Evolutionary conservation across 768 basidiomycete species (phyloP), one percentile per base, ranked within the genome.

Genomic region (Trametes elegans): DNA sequence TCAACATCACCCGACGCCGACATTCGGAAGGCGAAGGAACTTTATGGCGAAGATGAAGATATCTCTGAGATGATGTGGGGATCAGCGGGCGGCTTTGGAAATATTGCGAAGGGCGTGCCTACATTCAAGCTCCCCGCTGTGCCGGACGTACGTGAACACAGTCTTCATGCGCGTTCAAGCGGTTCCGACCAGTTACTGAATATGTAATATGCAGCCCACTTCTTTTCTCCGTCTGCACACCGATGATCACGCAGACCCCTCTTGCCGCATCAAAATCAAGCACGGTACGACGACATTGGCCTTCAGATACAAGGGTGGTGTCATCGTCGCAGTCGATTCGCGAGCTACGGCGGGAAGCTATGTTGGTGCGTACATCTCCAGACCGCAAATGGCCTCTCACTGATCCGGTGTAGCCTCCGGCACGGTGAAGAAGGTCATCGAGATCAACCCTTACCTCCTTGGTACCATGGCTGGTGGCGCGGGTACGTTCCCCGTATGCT

Each of bases 391-490:
- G 18, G 45, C 27, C 3, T 34, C 11, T 40, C 11, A 24, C 13
- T 46, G 27, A 36, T 29, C 23, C 24, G 41, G 26, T 31, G 1
- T 66, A 98, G 96, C 96, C 0, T 93, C 88, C 18, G 95, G 96
- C 49, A 98, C 96, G 14, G 93, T 99, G 59, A 98, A 96, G 80
- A 99, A 98, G 78, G 95, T 99, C 60, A 98, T 99, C 64, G 97
- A 99, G 76, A 99, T 99, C 73, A 98, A 98, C 75, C 93, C 93
- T 36, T 98, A 94, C 76, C 74, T 99, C 45, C 81, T 99, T n/a
- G 97, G 97, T 58, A 99, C 97, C 1, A 98, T 99, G 96, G 97
- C 97, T 59, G 97, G 97, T 73, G 96, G 96, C 72, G 97, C 97
- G 64, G 96, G 94, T 86, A 67, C 61, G 80, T 77, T 11, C 21